These are phyloP conservation scores for Eucalyptus marginata DNA, from an alignment of 345 rosid genomes.

Conservation along the genomic window DNA sequence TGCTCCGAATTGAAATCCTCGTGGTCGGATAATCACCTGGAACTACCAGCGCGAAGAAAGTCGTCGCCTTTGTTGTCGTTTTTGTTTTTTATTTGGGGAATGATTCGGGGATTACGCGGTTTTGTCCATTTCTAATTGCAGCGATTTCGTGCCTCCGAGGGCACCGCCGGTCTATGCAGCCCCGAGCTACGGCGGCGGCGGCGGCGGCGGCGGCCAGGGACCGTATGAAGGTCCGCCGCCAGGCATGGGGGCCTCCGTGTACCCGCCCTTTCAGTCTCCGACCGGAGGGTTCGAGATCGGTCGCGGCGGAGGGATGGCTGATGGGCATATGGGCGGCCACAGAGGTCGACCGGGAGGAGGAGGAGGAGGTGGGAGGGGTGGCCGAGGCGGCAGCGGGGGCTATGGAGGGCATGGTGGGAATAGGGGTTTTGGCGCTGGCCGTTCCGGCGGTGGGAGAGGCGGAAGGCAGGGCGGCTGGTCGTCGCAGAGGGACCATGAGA, in stretches of 20 bases:
- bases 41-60: neutral
- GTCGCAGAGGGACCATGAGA: conserved; percentile 47
- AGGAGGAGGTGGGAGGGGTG: neutral
- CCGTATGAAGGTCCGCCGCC: neutral
- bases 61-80: neutral
- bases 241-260: neutral
- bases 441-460: conserved; percentile 17
- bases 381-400: neutral
- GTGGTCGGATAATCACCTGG: neutral
- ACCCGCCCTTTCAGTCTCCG: conserved; percentile 53
- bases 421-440: conserved; percentile 11
- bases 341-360: conserved; percentile 1
- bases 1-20: neutral
- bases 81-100: too few relatives aligned
- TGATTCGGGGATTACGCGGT: neutral
- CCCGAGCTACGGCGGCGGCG: neutral
- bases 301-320: conserved; percentile 10
- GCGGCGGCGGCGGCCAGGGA: neutral
- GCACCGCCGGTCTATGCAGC: neutral
- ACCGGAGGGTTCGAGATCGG: conserved; percentile 36
- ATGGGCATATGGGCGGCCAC: conserved; percentile 7
- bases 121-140: neutral
- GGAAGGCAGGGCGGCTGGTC: conserved; percentile 45
- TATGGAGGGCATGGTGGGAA: conserved; percentile 5
- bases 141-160: neutral